Evolutionary conservation across 83 land plant genomes (phyloP).

Genomic region (Thuja plicata): DNA sequence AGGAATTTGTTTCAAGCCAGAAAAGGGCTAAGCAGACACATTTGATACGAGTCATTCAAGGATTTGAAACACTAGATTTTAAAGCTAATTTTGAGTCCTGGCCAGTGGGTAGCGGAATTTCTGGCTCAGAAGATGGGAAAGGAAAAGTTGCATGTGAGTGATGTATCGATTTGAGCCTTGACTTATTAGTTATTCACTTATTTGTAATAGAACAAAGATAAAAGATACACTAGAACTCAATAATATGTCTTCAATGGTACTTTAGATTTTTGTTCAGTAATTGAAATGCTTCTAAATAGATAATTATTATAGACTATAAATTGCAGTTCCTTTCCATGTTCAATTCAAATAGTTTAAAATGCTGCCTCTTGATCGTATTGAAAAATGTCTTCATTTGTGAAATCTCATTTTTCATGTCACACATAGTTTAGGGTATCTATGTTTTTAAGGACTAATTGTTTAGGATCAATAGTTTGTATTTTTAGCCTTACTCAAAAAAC

Average conservation of each 20-base stretch:
- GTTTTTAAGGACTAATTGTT: neutral
- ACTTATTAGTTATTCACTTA: too few species aligned
- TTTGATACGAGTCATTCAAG: constrained; percentile 47
- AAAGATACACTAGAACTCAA: neutral
- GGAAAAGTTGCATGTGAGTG: constrained; percentile 57
- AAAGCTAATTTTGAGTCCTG: constrained; percentile 43
- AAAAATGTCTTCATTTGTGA: neutral
- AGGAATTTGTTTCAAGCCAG: constrained; percentile 29
- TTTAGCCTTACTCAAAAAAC: constrained; percentile 49
- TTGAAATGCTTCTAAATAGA: too few species aligned
- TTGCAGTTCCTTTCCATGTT: neutral
- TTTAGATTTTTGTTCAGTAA: neutral
- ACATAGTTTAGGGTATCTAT: neutral
- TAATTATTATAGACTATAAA: neutral
- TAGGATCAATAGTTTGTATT: neutral
- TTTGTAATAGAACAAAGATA: neutral
- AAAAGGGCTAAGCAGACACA: constrained; percentile 25
- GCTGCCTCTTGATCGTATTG: neutral
- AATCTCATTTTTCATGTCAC: neutral
- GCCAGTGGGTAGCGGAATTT: constrained; percentile 23
- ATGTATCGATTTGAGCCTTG: neutral
- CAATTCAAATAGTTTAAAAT: neutral
- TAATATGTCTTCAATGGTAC: neutral
- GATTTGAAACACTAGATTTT: constrained; percentile 43
- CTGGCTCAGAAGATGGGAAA: constrained; percentile 56